Base-by-base conservation (phyloP, 331 rosid species). In the Acacia concinna region DNA sequence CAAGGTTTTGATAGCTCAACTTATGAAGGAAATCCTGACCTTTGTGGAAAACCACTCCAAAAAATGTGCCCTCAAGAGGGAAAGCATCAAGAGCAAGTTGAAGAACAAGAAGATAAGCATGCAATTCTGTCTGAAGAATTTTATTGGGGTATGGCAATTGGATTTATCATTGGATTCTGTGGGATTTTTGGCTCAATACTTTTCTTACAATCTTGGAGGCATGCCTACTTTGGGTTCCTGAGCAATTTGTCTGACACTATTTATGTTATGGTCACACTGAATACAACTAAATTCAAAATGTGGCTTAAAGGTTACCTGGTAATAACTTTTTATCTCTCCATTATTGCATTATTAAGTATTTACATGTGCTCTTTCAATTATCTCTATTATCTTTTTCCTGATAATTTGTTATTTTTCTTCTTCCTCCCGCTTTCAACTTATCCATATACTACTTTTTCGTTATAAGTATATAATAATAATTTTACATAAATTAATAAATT, bases 141-240 rank as follows among this genome's bases (percentile, higher is more conserved):
- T 28, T 81, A 73, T 30, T 37, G 81, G 15, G 51, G 83, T 17
- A 3, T 78, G 32, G 67, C 1, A 43, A 21, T 81, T 15, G 81
- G 83, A 41, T 85, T 81, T 23, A 8, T 77, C n/a, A n/a, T 41
- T 8, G 82, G 40, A 37, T 37, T 37, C 8, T 37, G 40, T 8
- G 40, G 40, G 8, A 1, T 37, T 37, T 8, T 37, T 37, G 40
- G 40, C 9, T 10, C 40, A 37, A 7, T 37, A 37, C 40, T 37
- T 37, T 37, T 37, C 8, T 6, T 6, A 6, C 40, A 10, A 8
- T 37, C 40, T 0, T 37, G 40, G 10, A 37, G 40, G 10, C 40
- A 37, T 37, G 10, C 10, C 0, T 37, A 37, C 10, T 37, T 37
- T 10, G 8, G 8, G 10, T 37, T 8, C 11, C 12, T 6, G 8